Percentiles rank a stretch among this genome's conserved stretches.
These are phyloP conservation scores for Ilex paraguariensis DNA, from an alignment of 305 asterid genomes.

Conservation along the genomic window DNA sequence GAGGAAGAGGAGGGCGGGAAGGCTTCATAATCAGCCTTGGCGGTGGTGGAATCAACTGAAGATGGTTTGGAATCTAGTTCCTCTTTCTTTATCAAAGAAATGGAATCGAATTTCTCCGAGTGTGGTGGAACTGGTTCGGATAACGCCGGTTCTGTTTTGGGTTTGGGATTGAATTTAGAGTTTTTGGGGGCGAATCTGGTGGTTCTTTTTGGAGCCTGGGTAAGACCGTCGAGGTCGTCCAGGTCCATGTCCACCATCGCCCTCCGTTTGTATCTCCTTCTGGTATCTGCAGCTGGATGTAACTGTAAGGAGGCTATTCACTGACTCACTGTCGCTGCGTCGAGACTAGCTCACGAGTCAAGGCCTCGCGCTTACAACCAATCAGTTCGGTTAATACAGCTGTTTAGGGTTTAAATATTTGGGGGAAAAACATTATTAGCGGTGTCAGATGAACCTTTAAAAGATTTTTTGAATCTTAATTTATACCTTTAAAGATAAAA, in stretches of 20 bases:
- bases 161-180: slow-evolving; percentile 35
- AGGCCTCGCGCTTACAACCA: too few relatives aligned
- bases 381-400: too few relatives aligned
- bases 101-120: slow-evolving; percentile 2
- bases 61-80: slow-evolving; percentile 25
- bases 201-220: slow-evolving; percentile 26
- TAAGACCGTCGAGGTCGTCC: slow-evolving; percentile 45
- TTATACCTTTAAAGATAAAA: too few relatives aligned
- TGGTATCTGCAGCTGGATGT: too few relatives aligned
- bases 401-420: too few relatives aligned
- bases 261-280: too few relatives aligned
- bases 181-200: slow-evolving; percentile 65
- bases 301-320: too few relatives aligned
- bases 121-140: slow-evolving; percentile 11
- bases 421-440: too few relatives aligned
- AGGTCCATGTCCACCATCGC: slow-evolving; percentile 48
- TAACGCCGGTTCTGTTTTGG: slow-evolving; percentile 31
- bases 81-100: slow-evolving; percentile 28
- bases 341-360: too few relatives aligned
- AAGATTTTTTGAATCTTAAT: too few relatives aligned
- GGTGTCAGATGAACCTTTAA: too few relatives aligned
- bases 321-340: too few relatives aligned
- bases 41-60: not conserved
- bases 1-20: not conserved
- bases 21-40: slow-evolving; percentile 6